phyloP scores from a whole-genome alignment of 768 basidiomycete species.

The Tubosaeta brunneosetosa region DNA sequence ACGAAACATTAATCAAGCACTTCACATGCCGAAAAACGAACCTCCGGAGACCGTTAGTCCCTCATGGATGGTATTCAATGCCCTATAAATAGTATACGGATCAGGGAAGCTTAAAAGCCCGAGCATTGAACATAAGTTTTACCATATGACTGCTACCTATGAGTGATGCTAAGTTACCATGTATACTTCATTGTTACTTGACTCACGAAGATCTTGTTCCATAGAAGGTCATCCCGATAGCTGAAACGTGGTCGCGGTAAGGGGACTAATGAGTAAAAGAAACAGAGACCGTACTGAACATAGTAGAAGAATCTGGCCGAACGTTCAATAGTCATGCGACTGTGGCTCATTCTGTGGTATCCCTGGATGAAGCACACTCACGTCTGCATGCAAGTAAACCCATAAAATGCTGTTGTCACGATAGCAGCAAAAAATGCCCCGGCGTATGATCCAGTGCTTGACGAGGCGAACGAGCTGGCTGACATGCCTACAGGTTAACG shows the following conservation, averaged over 20 bases:
- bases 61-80: background rate
- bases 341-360: background rate
- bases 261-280: no score
- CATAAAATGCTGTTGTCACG: background rate
- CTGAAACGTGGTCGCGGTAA: background rate
- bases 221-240: background rate
- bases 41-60: background rate
- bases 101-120: background rate
- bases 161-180: background rate
- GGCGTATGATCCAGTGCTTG: background rate
- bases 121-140: background rate
- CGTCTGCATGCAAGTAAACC: background rate
- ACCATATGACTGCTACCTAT: background rate
- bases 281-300: background rate
- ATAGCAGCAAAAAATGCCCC: background rate
- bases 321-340: background rate
- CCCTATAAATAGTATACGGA: background rate
- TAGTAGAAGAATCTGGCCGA: slow-evolving; percentile 1
- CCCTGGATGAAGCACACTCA: background rate
- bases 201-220: background rate
- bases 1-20: background rate
- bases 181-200: background rate
- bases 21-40: background rate
- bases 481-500: background rate
- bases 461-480: background rate